phyloP scores from a whole-genome alignment of 106 monocot genomes.

The Platanthera guangdongensis region DNA sequence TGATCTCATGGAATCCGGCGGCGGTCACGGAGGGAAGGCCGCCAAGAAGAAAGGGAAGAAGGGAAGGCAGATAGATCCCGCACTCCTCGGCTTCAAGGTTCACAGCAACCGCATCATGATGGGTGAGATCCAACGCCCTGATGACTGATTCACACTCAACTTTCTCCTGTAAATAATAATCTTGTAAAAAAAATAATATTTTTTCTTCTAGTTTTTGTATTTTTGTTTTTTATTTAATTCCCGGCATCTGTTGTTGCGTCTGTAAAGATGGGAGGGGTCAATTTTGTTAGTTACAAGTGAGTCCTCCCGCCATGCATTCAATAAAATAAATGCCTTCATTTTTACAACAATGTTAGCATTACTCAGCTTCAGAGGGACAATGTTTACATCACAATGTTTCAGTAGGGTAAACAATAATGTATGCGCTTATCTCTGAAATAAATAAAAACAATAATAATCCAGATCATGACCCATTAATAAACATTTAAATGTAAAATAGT shows the following conservation, averaged over 20 bases:
- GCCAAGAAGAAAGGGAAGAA: constrained; percentile 65
- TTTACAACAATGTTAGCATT: too few relatives aligned
- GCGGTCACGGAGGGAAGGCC: constrained; percentile 17
- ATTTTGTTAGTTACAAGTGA: background rate
- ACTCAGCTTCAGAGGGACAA: too few relatives aligned
- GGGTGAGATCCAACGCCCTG: constrained; percentile 77
- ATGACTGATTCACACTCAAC: constrained; percentile 16
- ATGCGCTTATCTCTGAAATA: too few relatives aligned
- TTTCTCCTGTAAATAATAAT: background rate
- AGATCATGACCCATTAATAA: too few relatives aligned
- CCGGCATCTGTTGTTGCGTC: background rate
- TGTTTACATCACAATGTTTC: too few relatives aligned
- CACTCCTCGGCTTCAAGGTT: constrained; percentile 75
- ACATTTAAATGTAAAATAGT: too few relatives aligned
- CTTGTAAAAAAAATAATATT: background rate
- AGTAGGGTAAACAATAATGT: too few relatives aligned
- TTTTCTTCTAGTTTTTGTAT: background rate
- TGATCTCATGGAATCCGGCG: background rate
- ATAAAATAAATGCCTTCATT: too few relatives aligned
- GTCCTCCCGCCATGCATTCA: too few relatives aligned
- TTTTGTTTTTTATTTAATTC: background rate
- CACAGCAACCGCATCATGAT: constrained; percentile 85
- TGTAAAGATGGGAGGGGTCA: constrained; percentile 9
- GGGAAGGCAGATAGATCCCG: constrained; percentile 70
- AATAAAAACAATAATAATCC: too few relatives aligned